These are phyloP conservation scores for Syncephalastrum racemosum DNA, from an alignment of 371 early-diverging fungal genomes.

Conservation along the genomic window DNA sequence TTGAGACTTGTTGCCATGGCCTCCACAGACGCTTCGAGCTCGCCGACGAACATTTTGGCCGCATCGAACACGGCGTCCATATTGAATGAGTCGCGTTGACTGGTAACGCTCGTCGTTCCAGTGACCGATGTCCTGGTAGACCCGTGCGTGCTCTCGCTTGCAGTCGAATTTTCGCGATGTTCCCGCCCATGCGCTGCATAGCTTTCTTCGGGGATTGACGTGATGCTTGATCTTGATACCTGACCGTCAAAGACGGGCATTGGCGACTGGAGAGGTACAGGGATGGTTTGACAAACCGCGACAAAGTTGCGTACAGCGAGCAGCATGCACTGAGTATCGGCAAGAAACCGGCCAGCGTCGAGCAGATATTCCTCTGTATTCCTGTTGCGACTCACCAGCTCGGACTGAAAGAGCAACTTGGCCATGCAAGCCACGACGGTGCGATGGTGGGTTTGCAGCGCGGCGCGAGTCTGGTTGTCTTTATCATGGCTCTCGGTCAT, in stretches of 20 bases:
- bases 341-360: conserved; percentile 7
- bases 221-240: not conserved
- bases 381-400: conserved; percentile 65
- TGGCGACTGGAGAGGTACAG: conserved; percentile 10
- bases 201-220: conserved; percentile 8
- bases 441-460: conserved; percentile 71
- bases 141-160: conserved; percentile 5
- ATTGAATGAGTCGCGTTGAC: conserved; percentile 3
- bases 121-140: not conserved
- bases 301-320: conserved; percentile 28
- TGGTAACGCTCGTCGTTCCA: conserved; percentile 2
- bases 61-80: conserved; percentile 19
- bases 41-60: conserved; percentile 20
- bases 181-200: not conserved
- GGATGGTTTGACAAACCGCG: conserved; percentile 26
- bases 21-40: conserved; percentile 30
- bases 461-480: conserved; percentile 56
- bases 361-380: conserved; percentile 7
- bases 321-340: conserved; percentile 30
- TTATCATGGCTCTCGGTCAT: conserved; percentile 53
- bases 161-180: conserved; percentile 11
- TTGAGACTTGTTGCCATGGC: conserved; percentile 23
- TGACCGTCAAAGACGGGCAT: too few species aligned
- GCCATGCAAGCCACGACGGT: conserved; percentile 76
- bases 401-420: conserved; percentile 52